Conservation (phyloP, 768 basidiomycete species). For the Lactarius vividus region DNA sequence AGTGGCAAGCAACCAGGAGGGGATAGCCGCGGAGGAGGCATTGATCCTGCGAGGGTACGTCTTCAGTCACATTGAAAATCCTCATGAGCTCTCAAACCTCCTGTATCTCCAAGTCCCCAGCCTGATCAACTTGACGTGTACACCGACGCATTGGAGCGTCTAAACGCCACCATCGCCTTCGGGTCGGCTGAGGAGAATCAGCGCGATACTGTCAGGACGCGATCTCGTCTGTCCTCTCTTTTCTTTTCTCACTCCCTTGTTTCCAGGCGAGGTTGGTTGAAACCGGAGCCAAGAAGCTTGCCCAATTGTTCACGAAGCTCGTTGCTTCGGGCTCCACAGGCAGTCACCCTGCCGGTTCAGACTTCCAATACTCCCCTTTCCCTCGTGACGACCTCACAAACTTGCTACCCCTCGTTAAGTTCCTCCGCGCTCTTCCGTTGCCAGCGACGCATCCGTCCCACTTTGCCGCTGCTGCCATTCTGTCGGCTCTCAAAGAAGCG, state of each 20-base stretch:
- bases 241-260: not conserved
- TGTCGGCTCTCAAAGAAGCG: slow-evolving; percentile 66
- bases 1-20: slow-evolving; percentile 70
- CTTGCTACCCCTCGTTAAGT: slow-evolving; percentile 61
- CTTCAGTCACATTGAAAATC: not conserved
- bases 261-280: slow-evolving; percentile 68
- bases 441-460: slow-evolving; percentile 83
- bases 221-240: not conserved
- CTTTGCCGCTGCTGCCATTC: slow-evolving; percentile 64
- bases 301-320: slow-evolving; percentile 79
- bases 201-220: slow-evolving; percentile 44
- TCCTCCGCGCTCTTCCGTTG: slow-evolving; percentile 68
- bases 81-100: not conserved
- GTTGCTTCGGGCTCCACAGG: slow-evolving; percentile 86
- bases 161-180: slow-evolving; percentile 80
- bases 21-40: slow-evolving; percentile 73
- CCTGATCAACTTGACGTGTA: slow-evolving; percentile 62
- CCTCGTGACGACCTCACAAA: slow-evolving; percentile 50
- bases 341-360: slow-evolving; percentile 58
- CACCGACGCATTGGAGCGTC: slow-evolving; percentile 67
- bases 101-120: slow-evolving; percentile 55
- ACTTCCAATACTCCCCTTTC: slow-evolving; percentile 54
- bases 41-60: slow-evolving; percentile 74
- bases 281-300: slow-evolving; percentile 78
- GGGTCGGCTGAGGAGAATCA: slow-evolving; percentile 57